A percentile compares a stretch with the other conserved stretches of the same genome.
Evolutionary conservation across 371 early-diverging fungal genomes (phyloP).

Genomic region (Gilbertella persicaria): DNA sequence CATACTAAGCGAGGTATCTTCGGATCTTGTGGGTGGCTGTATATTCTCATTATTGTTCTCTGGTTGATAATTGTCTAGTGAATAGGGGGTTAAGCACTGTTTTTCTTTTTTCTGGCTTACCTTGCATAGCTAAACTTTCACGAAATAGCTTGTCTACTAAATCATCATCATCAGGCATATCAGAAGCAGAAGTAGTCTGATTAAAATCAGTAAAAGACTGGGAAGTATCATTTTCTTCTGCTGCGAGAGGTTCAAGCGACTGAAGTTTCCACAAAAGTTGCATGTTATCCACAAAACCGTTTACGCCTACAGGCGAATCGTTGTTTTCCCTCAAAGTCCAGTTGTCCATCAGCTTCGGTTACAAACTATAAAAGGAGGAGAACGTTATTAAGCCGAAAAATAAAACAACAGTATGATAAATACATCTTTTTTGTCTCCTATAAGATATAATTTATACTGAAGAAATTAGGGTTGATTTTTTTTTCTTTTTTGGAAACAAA

Average conservation of each 20-base stretch:
- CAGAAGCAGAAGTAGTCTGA: conserved; percentile 34
- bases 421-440: no score
- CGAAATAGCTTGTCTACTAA: conserved; percentile 40
- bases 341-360: conserved; percentile 19
- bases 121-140: conserved; percentile 35
- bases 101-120: background rate
- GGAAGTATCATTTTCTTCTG: conserved; percentile 16
- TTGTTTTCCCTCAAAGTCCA: conserved; percentile 30
- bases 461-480: no score
- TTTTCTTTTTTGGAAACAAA: no score
- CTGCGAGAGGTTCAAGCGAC: conserved; percentile 22
- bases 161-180: conserved; percentile 35
- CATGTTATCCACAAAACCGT: conserved; percentile 28
- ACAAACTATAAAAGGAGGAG: background rate
- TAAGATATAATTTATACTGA: no score
- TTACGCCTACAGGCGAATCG: conserved; percentile 28
- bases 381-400: no score
- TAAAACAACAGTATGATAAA: no score
- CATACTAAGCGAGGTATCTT: conserved; percentile 8
- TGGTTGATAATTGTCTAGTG: conserved; percentile 1
- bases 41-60: background rate
- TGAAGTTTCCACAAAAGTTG: conserved; percentile 29
- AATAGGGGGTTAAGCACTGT: background rate
- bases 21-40: background rate
- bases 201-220: conserved; percentile 27